These are phyloP conservation scores for Rhododendron kiyosumense DNA, from an alignment of 148 eudicot genomes.

Conservation along the genomic window DNA sequence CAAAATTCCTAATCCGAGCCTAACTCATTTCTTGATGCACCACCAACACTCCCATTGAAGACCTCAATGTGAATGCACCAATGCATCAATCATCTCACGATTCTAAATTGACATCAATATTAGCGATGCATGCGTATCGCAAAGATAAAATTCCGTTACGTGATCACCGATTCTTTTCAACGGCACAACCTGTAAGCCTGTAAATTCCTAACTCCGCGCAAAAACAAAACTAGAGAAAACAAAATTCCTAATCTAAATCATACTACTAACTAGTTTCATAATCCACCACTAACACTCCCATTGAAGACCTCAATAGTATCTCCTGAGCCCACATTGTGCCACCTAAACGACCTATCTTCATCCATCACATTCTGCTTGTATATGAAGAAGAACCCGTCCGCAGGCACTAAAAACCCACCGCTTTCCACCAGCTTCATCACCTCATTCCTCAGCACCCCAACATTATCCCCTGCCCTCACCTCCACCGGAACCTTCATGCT, in stretches of 20 bases:
- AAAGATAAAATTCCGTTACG: too few species aligned
- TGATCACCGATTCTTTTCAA: neutral
- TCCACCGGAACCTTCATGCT: slow-evolving; percentile 52
- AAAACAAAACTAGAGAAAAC: neutral
- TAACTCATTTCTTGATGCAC: too few species aligned
- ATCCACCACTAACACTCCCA: slow-evolving; percentile 63
- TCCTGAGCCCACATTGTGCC: slow-evolving; percentile 54
- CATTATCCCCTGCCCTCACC: slow-evolving; percentile 46
- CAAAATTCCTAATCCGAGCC: neutral
- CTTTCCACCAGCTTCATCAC: slow-evolving; percentile 36
- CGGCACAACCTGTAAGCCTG: too few species aligned
- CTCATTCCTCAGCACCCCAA: slow-evolving; percentile 48
- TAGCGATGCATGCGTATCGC: too few species aligned
- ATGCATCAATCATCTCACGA: too few species aligned
- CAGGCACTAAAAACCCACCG: slow-evolving; percentile 36
- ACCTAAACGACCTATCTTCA: slow-evolving; percentile 53
- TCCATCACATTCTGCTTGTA: slow-evolving; percentile 78
- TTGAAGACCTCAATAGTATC: slow-evolving; percentile 63
- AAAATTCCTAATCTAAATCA: neutral
- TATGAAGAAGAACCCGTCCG: slow-evolving; percentile 72
- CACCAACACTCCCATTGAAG: too few species aligned
- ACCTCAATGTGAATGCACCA: too few species aligned
- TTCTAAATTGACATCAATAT: too few species aligned
- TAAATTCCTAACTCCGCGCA: neutral
- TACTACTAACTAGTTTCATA: slow-evolving; percentile 3